Evolutionary conservation across 148 eudicot species (phyloP).

Genomic region (Vaccinium vitisidaea): DNA sequence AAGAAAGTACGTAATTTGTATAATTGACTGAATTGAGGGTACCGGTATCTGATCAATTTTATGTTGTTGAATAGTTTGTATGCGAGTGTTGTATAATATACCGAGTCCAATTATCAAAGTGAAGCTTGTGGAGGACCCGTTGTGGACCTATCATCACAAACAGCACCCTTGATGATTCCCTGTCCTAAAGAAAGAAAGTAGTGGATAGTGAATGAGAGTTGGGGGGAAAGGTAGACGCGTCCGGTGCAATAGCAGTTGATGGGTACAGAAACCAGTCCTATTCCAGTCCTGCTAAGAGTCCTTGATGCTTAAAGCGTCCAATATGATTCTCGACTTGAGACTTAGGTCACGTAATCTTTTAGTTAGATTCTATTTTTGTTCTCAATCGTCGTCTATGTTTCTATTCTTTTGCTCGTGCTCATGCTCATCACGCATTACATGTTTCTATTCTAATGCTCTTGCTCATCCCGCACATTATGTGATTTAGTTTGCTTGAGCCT

Average conservation of each 20-base stretch:
- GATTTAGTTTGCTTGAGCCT: no score
- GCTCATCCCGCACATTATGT: not conserved
- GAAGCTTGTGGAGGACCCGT: no score
- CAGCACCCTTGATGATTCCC: not conserved
- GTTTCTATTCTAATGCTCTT: not conserved
- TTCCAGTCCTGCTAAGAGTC: not conserved
- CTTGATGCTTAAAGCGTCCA: not conserved
- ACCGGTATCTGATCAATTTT: no score
- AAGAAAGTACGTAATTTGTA: no score
- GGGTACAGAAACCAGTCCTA: not conserved
- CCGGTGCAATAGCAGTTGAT: not conserved
- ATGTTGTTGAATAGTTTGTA: no score
- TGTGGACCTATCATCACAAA: no score
- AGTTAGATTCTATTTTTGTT: not conserved
- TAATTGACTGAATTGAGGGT: no score
- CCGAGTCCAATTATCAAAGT: no score
- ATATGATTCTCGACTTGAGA: not conserved
- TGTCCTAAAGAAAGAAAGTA: not conserved
- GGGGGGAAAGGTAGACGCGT: not conserved
- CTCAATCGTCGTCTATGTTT: not conserved
- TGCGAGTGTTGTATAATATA: no score
- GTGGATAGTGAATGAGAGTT: not conserved
- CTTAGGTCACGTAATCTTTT: not conserved
- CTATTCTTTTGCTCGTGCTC: no score
- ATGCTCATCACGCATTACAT: not conserved